Base-by-base conservation (phyloP, 305 asterid species). In the Solanum hybrid region DNA sequence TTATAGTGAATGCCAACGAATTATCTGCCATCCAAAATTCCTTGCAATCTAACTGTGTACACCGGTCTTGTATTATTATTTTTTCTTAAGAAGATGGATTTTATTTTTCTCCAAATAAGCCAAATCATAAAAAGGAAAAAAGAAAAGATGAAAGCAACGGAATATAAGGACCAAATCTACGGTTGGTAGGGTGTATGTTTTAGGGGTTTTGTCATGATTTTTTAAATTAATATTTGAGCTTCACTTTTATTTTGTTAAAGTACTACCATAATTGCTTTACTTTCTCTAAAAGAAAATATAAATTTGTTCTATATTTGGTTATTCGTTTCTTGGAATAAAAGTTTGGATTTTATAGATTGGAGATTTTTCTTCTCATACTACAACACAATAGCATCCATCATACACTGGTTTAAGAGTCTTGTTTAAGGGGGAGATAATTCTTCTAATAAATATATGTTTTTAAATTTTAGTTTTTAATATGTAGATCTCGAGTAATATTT, bases 1-100 rank as follows among this genome's bases (percentile, higher is more conserved):
- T 32, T 56, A 45, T 37, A 51, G 56, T 22, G 86, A 78, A 88
- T 88, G 89, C 88, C 88, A 60, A 32, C 12, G 88, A 85, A 56
- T 85, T 85, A 60, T 60, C 51, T 32, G 88, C 51, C 77, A 34
- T 60, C 32, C 24, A 31, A 78, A 79, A 60, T 22, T 85, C 32
- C 32, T n/a, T 60, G 51, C 77, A 60, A 56, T 85, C 31, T 82
- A 82, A 45, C 40, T 51, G 11, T 31, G 73, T 56, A 56, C 45
- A 10, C 32, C 4, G 24, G 75, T 19, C 19, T 45, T 34, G 11
- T 27, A 27, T 2, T 17, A 19, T 14, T 45, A 0, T 42, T 51
- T 17, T 60, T 60, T 17, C 71, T 45, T 29, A 45, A 15, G 87
- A 42, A 17, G 3, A 45, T 19, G 31, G 40, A 84, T 10, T 29